A percentile compares a stretch with the other conserved stretches of the same genome.
Evolutionary conservation across 108 stramenopile species (phyloP).

Genomic region (Stephanodiscus minutulus): DNA sequence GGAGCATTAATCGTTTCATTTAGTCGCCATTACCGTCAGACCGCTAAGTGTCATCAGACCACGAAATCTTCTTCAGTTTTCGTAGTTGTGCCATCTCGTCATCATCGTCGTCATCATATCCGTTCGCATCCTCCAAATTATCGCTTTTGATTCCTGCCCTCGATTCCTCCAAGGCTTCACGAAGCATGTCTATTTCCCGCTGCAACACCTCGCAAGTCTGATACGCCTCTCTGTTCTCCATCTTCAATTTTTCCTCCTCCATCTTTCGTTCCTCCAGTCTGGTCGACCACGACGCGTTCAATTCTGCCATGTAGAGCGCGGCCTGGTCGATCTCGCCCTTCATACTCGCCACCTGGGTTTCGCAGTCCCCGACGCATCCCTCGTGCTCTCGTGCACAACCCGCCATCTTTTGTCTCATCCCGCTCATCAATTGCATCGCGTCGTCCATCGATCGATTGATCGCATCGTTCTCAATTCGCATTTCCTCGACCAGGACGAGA

Average conservation of each 20-base stretch:
- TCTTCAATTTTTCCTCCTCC: background rate
- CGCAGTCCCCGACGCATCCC: background rate
- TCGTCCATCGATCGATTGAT: conserved; percentile 1
- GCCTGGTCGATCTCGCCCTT: background rate
- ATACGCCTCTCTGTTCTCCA: background rate
- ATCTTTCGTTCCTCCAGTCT: no score
- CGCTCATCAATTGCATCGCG: background rate
- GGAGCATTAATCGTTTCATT: no score
- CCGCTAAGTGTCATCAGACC: no score
- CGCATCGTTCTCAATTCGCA: background rate
- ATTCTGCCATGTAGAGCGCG: no score
- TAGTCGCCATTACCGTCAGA: no score
- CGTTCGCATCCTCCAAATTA: background rate
- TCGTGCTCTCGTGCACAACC: background rate
- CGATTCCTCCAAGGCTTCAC: background rate
- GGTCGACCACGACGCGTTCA: no score
- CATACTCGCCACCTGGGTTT: background rate
- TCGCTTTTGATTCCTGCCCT: background rate
- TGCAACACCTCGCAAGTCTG: background rate
- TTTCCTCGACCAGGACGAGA: background rate
- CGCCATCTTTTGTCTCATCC: background rate
- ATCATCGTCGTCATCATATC: no score
- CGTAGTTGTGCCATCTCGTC: no score
- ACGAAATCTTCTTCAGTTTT: no score
- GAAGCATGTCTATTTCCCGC: background rate